Evolutionary conservation across 495 filamentous ascomycete species (phyloP), one percentile per base, ranked within the genome.

Genomic region (Ramalina intermedia): DNA sequence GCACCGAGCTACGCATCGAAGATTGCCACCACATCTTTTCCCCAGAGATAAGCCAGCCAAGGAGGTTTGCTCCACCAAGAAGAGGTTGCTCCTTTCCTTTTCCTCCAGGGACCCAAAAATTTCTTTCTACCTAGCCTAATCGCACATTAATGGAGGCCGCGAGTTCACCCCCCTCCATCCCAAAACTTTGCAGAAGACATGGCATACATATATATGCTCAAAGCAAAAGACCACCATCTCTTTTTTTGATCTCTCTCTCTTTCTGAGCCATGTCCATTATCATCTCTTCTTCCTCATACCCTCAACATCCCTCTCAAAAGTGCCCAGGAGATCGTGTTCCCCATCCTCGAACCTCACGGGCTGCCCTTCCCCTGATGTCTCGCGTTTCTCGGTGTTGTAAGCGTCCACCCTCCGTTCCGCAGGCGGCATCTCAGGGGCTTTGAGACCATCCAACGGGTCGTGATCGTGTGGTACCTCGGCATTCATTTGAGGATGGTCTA

Each of bases 311-410:
- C 50, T 52, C 50, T 56, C 54, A 2, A 48, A 42, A 24, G 41
- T 53, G 29, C 50, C 54, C 13, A 56, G 36, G 23, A 56, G 24
- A 53, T 56, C 50, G 40, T 55, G 43, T 23, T 53, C 50, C 2
- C 54, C 54, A 14, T 56, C 54, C 13, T 47, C 27, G 18, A 56
- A 56, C 37, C 44, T 47, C 24, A 47, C 23, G 12, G 29, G 29
- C 16, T 52, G 26, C 36, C 20, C 27, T 17, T 52, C 37, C 36
- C 20, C 27, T 17, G 23, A 16, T 37, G 41, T 13, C 7, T 46
- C 44, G n/a, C 17, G 38, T 24, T 27, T 23, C 26, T n/a, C 44
- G 1, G 4, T 16, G 8, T 37, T 16, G n/a, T 35, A 17, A n/a
- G 9, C 7, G 14, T 16, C 44, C 21, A 47, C 17, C 3, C 13